Evolutionary conservation across 2,329 filamentous ascomycete genomes (phyloP), one percentile per base, ranked within the genome.

Genomic region (Clathrospora elynae): DNA sequence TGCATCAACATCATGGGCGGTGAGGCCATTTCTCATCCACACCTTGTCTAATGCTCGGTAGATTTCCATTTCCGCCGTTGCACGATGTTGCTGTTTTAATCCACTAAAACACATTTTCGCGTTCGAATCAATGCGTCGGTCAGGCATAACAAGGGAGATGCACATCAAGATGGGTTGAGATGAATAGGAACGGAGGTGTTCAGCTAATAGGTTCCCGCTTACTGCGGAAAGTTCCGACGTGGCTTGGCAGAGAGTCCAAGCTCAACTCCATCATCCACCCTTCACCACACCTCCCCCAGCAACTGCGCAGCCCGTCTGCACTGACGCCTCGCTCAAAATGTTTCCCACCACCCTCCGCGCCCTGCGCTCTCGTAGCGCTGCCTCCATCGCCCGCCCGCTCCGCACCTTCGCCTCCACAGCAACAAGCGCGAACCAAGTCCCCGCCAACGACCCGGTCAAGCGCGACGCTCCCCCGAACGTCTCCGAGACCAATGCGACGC

Each of bases 391-490:
- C 23, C 41, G 61, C 44, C 46, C 60, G 42, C 62, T 61, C 34
- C 49, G 55, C 26, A 43, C 55, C 42, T 63, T 57, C 44, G 45
- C 42, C 36, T 51, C 61, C n/a, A 52, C 53, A 11, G 41, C 53
- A 6, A 56, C 61, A 14, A 48, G 55, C 37, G 47, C 52, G 12
- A 88, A 95, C 71, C 82, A 81, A 55, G 78, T 91, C 6, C 71
- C 84, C 0, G 91, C 80, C 68, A 86, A 85, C 70, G 78, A 84
- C 74, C 78, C 78, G 40, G 82, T 79, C 68, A 68, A 69, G 35
- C 70, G 75, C 55, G 72, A 75, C 53, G 71, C 61, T 45, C 54
- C 63, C 58, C 51, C 64, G 32, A 82, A 80, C 64, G 78, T 84
- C 52, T 84, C 82, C 40, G 76, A 75, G 59, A 83, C 80, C 64